Evolutionary conservation across 805 yeast species (phyloP), one percentile per base, ranked within the genome.

Genomic region (Millerago galiae): DNA sequence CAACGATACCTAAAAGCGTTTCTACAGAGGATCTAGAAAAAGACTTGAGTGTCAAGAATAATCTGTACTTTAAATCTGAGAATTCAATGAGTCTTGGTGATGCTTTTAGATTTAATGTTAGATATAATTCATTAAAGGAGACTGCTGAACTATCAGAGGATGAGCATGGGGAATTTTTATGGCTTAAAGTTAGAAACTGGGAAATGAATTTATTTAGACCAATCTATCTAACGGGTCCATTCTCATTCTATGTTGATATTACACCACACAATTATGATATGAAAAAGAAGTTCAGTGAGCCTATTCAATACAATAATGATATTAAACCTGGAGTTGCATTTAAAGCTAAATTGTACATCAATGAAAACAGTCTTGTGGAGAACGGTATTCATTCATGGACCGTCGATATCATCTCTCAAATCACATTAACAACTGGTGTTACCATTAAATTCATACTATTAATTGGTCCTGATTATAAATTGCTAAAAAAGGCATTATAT

Each of bases 171-270:
- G 36, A 44, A 14, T 54, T 27, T 27, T 35, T 70, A 1, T 77
- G 68, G 67, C 61, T 82, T 14, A 73, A 76, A 41, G 74, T 90
- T 31, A 78, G 76, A 54, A 90, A 90, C 61, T 67, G 65, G 4
- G 96, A 89, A 59, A 75, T 77, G 49, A 65, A 85, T 3, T 72
- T 93, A 1, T 59, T 87, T 50, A 63, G 95, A 25, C 95, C 97
- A 0, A 84, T 95, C 2, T 87, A 81, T 53, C 62, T 93, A 35
- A 81, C 90, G 1, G 99, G 98, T 0, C 99, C 99, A 0, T 91
- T 79, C 57, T 70, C 86, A 2, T 63, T 93, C 6, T 93, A 93
- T 55, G 85, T 81, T 17, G 97, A 91, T 60, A 77, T 93, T 38
- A 69, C 81, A 35, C 80, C 91, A 0, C 68, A 61, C 10, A 83